Evolutionary conservation across 1,139 yeast species (phyloP).

Genomic region (Geotrichum restrictum): DNA sequence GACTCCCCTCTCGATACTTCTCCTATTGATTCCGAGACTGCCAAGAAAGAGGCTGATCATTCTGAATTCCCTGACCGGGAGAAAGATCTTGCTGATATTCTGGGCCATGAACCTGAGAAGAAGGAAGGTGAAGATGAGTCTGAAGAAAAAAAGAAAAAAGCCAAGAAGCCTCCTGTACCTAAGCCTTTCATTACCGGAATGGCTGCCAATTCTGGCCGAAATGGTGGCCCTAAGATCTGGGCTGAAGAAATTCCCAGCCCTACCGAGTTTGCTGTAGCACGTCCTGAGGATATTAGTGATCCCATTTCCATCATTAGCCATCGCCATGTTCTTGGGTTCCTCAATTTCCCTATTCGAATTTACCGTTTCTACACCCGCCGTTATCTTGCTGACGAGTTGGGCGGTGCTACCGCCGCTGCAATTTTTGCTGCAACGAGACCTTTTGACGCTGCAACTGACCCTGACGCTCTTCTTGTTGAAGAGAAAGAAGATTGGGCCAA

Average conservation of each 20-base stretch:
- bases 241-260: slow-evolving; percentile 49
- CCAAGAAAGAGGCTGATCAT: slow-evolving; percentile 20
- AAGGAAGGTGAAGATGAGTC: slow-evolving; percentile 22
- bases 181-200: slow-evolving; percentile 60
- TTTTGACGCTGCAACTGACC: slow-evolving; percentile 50
- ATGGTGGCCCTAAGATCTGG: slow-evolving; percentile 18
- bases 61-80: slow-evolving; percentile 29
- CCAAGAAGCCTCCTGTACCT: slow-evolving; percentile 49
- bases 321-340: slow-evolving; percentile 74
- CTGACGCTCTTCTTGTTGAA: slow-evolving; percentile 57
- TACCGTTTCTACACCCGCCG: slow-evolving; percentile 76
- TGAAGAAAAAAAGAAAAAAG: slow-evolving; percentile 35
- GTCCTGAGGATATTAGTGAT: slow-evolving; percentile 34
- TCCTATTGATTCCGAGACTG: slow-evolving; percentile 1
- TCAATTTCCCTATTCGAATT: slow-evolving; percentile 69
- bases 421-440: slow-evolving; percentile 56
- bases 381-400: slow-evolving; percentile 64
- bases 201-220: slow-evolving; percentile 4
- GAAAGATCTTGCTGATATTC: slow-evolving; percentile 26
- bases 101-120: slow-evolving; percentile 25
- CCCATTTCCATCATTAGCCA: slow-evolving; percentile 71
- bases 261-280: slow-evolving; percentile 49
- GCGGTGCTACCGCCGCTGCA: slow-evolving; percentile 56
- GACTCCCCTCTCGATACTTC: slow-evolving; percentile 15
- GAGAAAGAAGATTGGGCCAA: slow-evolving; percentile 82